phyloP scores from a whole-genome alignment of 2,329 filamentous ascomycete species.

The Bipolaris oryzae region DNA sequence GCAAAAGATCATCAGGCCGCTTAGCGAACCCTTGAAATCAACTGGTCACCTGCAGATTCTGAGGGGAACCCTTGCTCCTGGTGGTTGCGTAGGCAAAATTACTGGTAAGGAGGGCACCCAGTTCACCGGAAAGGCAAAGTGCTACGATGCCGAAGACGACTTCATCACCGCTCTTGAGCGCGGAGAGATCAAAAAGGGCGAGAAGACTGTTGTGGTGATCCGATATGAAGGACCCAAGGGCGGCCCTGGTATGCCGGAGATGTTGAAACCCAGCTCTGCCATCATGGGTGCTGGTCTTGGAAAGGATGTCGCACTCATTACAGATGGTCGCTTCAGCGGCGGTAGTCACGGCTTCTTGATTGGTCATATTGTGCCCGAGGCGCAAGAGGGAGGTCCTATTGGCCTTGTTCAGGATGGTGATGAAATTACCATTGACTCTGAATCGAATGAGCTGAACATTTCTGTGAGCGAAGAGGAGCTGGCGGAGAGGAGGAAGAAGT shows the following conservation, averaged over 20 bases:
- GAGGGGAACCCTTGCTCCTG: conserved; percentile 70
- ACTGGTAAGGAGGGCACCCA: conserved; percentile 74
- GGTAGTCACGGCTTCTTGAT: conserved; percentile 87
- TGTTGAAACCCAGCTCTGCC: conserved; percentile 73
- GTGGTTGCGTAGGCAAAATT: conserved; percentile 75
- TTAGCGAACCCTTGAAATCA: conserved; percentile 71
- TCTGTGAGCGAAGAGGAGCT: conserved; percentile 70
- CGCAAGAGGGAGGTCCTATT: conserved; percentile 83
- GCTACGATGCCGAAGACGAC: conserved; percentile 72
- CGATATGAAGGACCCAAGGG: conserved; percentile 76
- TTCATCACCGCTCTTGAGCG: conserved; percentile 71
- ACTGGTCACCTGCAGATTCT: conserved; percentile 78
- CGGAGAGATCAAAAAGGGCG: conserved; percentile 73
- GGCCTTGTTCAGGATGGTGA: conserved; percentile 83
- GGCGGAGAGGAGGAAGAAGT: conserved; percentile 57
- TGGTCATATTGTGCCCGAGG: conserved; percentile 86
- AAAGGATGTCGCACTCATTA: conserved; percentile 75
- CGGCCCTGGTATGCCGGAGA: conserved; percentile 76
- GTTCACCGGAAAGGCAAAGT: conserved; percentile 72
- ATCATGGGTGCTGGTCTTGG: conserved; percentile 77
- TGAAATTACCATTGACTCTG: conserved; percentile 79
- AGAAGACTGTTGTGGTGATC: conserved; percentile 78
- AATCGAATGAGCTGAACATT: conserved; percentile 70
- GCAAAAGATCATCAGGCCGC: conserved; percentile 72
- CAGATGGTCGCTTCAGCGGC: conserved; percentile 78